phyloP scores from a whole-genome alignment of 305 asterid genomes.

The Rubia occidens region DNA sequence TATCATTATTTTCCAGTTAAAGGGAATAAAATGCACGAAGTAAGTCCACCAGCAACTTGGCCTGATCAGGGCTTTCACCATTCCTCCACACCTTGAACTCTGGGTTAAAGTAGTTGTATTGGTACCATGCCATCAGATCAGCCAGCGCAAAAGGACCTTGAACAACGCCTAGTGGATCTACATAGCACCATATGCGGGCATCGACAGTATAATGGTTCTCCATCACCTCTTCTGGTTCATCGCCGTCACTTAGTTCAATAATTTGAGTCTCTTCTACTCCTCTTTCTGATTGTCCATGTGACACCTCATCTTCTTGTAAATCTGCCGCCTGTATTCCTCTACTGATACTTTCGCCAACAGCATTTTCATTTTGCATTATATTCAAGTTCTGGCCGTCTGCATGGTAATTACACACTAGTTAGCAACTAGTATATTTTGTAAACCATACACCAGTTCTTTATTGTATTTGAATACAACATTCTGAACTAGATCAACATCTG shows the following conservation, averaged over 20 bases:
- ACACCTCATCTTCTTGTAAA: background rate
- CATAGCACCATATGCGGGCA: constrained; percentile 41
- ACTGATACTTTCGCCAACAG: constrained; percentile 4
- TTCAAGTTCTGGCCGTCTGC: background rate
- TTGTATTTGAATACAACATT: background rate
- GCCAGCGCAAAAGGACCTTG: constrained; percentile 66
- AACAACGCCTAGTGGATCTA: constrained; percentile 45
- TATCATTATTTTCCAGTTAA: background rate
- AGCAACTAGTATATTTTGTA: background rate
- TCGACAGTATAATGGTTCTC: constrained; percentile 8
- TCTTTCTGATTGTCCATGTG: constrained; percentile 10
- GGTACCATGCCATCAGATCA: constrained; percentile 45
- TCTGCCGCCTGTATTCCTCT: constrained; percentile 3
- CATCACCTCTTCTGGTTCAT: constrained; percentile 20
- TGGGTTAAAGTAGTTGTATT: constrained; percentile 40
- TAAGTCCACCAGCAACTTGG: constrained; percentile 39
- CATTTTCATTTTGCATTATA: background rate
- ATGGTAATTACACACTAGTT: background rate
- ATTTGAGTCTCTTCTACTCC: constrained; percentile 17
- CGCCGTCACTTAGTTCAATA: constrained; percentile 44
- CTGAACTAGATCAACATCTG: background rate
- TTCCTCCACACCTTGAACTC: constrained; percentile 51
- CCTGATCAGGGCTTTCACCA: constrained; percentile 29
- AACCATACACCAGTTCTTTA: background rate
- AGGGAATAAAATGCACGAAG: constrained; percentile 22